Evolutionary conservation across 108 stramenopile species (phyloP), one percentile per base, ranked within the genome.

Genomic region (Skeletonema menzelii): DNA sequence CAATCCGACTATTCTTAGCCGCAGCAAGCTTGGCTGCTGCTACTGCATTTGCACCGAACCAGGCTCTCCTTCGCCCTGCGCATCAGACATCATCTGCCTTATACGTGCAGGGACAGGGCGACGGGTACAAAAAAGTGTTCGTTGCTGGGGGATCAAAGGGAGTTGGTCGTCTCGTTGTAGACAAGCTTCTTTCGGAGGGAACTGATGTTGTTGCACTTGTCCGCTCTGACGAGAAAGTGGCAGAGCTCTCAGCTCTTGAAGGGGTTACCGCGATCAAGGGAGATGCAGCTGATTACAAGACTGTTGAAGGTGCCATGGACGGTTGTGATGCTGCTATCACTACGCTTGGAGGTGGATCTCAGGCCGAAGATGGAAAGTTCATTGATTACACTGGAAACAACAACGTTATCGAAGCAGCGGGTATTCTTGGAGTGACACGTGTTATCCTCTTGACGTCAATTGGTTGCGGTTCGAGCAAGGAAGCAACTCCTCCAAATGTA

Each of bases 301-400:
- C 78, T 46, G 96, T 98, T 20, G 96, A 98, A 75, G 91, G 85
- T 49, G 91, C 90, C 32, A 92, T 98, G 88, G 92, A 95, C 67
- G 97, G 97, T n/a, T 97, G 96, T 61, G 95, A 96, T 85, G 97
- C 95, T 27, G 96, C 93, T 35, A 93, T 98, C 70, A 93, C 97
- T 2, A 97, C 97, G 27, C 79, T 98, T 27, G 97, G 97, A 30
- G 95, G 95, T 20, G 71, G 66, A 26, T 57, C 75, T 17, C 82
- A 66, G 17, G 79, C 57, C 22, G 85, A 85, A 37, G 80, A 80
- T 31, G 75, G 63, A 27, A 75, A 86, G 72, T 81, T 91, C 57
- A 87, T 97, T 8, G 97, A 98, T 77, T 98, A 98, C 65, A 79
- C 80, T 38, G 97, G 97, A 26, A 98, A 98, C 73, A 87, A 86